phyloP scores from a whole-genome alignment of 2,329 filamentous ascomycete genomes.

The Lasiodiplodia sp. region DNA sequence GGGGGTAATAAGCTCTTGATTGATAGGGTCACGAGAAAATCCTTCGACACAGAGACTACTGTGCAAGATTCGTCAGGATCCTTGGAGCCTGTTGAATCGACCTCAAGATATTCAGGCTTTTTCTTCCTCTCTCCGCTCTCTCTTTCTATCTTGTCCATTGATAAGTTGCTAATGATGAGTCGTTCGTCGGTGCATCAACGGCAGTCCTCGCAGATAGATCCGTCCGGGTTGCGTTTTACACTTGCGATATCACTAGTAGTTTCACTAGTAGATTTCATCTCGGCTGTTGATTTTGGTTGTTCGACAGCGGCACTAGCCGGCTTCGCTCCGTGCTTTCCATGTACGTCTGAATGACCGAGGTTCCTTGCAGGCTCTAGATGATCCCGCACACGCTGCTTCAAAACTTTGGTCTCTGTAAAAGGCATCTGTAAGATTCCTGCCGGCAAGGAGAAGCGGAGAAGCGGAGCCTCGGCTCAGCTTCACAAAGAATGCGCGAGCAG shows the following conservation, averaged over 20 bases:
- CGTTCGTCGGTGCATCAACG: conserved; percentile 32
- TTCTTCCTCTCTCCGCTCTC: too few species aligned
- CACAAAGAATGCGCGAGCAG: background rate
- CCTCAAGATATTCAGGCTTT: background rate
- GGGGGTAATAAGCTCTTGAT: background rate
- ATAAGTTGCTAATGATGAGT: background rate
- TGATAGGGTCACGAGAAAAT: background rate
- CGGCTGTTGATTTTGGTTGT: background rate
- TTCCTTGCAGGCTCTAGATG: conserved; percentile 79
- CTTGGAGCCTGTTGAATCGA: background rate
- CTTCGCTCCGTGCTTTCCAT: conserved; percentile 44
- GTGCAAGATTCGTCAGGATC: background rate
- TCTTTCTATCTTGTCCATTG: background rate
- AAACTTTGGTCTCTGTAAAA: conserved; percentile 76
- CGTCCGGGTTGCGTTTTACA: conserved; percentile 44
- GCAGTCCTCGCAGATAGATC: conserved; percentile 48
- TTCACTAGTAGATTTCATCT: background rate
- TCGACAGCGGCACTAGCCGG: background rate
- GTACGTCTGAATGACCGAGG: conserved; percentile 72
- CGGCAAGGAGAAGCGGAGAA: background rate
- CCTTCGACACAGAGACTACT: background rate
- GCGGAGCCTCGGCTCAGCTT: too few species aligned
- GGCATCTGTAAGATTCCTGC: background rate
- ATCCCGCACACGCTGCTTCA: conserved; percentile 85
- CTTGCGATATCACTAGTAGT: conserved; percentile 14